Evolutionary conservation across 345 rosid genomes (phyloP).

Genomic region (Isatis tinctoria): DNA sequence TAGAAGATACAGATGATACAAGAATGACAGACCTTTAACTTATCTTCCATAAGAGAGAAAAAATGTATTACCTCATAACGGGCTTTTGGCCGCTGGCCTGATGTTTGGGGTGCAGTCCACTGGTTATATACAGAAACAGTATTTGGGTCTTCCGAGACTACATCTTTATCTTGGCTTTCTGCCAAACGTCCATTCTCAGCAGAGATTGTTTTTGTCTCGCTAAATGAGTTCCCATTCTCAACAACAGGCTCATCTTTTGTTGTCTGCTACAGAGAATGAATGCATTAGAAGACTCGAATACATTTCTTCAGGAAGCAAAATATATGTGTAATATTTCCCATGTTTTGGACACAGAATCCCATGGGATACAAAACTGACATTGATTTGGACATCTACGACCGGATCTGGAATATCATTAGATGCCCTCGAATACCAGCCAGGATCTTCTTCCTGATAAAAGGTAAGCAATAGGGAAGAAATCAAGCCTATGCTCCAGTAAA

Average conservation of each 20-base stretch:
- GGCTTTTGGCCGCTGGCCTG: constrained; percentile 82
- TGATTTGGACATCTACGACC: constrained; percentile 57
- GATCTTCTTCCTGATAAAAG: constrained; percentile 83
- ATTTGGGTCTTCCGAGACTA: constrained; percentile 80
- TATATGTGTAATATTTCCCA: background rate
- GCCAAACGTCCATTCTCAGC: constrained; percentile 58
- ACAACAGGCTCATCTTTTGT: constrained; percentile 48
- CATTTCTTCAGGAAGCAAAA: background rate
- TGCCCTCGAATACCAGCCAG: constrained; percentile 94
- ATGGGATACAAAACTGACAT: constrained; percentile 47
- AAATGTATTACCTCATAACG: constrained; percentile 75
- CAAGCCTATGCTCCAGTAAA: constrained; percentile 1
- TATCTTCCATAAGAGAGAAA: constrained; percentile 23
- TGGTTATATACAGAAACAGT: constrained; percentile 79
- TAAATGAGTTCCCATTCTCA: constrained; percentile 60
- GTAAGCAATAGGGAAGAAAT: constrained; percentile 11
- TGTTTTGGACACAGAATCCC: background rate
- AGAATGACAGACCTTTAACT: constrained; percentile 12
- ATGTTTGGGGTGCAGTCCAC: constrained; percentile 77
- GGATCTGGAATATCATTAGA: constrained; percentile 67
- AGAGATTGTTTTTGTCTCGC: constrained; percentile 66
- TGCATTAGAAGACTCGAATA: constrained; percentile 16
- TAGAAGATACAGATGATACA: constrained; percentile 20
- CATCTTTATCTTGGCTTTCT: constrained; percentile 89
- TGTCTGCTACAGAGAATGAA: constrained; percentile 42